Percentiles rank a stretch among this genome's conserved stretches.
These are phyloP conservation scores for Penicillium goetzii DNA, from an alignment of 495 filamentous ascomycete genomes.

Conservation along the genomic window DNA sequence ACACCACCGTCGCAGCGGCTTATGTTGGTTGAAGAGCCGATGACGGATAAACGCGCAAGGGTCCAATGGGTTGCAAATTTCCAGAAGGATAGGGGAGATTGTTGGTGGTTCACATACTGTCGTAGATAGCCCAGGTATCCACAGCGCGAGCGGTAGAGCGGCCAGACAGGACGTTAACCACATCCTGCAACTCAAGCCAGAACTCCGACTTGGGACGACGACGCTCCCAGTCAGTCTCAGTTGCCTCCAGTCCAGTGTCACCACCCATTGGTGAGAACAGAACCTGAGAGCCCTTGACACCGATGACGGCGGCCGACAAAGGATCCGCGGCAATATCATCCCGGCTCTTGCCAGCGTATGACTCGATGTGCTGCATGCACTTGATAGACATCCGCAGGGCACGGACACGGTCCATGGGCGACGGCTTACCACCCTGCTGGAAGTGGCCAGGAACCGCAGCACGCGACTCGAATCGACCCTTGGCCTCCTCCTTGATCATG, in stretches of 20 bases:
- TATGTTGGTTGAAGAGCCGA: neutral
- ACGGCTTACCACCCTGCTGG: conserved; percentile 92
- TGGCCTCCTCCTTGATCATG: conserved; percentile 93
- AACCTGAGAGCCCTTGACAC: conserved; percentile 86
- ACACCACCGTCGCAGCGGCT: neutral
- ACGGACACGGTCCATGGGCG: conserved; percentile 93
- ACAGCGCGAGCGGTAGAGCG: conserved; percentile 47
- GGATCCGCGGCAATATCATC: conserved; percentile 72
- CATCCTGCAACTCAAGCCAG: conserved; percentile 80
- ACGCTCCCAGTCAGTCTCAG: conserved; percentile 92
- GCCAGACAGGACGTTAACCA: conserved; percentile 84
- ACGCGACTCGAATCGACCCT: conserved; percentile 90
- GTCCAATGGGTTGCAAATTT: conserved; percentile 10
- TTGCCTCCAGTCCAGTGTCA: conserved; percentile 67
- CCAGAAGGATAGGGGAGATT: conserved; percentile 24
- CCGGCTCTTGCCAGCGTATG: conserved; percentile 65
- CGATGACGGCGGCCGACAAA: conserved; percentile 78
- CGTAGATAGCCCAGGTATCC: conserved; percentile 38
- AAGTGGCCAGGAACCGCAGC: conserved; percentile 95
- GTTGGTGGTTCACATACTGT: conserved; percentile 35
- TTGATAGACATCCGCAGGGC: conserved; percentile 90
- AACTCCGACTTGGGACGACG: conserved; percentile 82
- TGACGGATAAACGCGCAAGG: neutral
- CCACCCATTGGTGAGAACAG: conserved; percentile 78
- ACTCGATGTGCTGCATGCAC: conserved; percentile 87